A percentile compares a stretch with the other conserved stretches of the same genome.
These are phyloP conservation scores for Collybia sordida DNA, from an alignment of 768 basidiomycete species.

Conservation along the genomic window DNA sequence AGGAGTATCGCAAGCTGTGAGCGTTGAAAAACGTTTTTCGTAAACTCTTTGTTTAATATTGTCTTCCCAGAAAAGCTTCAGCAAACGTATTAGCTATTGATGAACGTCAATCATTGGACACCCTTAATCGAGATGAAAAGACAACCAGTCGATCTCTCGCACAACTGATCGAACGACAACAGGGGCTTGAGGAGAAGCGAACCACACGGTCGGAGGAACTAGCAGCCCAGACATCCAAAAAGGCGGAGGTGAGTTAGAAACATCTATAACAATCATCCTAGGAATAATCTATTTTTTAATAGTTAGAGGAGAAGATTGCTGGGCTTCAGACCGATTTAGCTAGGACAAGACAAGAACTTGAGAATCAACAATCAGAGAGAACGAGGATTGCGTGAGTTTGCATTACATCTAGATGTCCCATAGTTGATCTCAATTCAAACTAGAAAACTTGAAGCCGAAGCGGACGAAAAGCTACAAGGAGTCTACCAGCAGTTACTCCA, in stretches of 20 bases:
- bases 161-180: conserved; percentile 68
- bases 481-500: conserved; percentile 84
- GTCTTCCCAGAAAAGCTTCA: conserved; percentile 61
- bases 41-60: neutral
- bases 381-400: conserved; percentile 68
- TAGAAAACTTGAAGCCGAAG: conserved; percentile 88
- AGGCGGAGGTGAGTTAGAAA: conserved; percentile 49
- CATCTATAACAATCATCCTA: neutral
- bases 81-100: conserved; percentile 80
- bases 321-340: conserved; percentile 61
- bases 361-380: conserved; percentile 84
- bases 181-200: conserved; percentile 60
- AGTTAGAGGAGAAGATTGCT: conserved; percentile 64
- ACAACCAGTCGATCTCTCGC: conserved; percentile 60
- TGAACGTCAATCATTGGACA: conserved; percentile 85
- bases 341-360: conserved; percentile 71
- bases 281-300: neutral
- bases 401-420: neutral
- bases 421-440: neutral
- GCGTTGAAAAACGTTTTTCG: conserved; percentile 20
- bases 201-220: conserved; percentile 57
- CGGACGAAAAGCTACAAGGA: conserved; percentile 86
- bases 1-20: conserved; percentile 83
- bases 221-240: conserved; percentile 44
- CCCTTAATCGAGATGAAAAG: conserved; percentile 81